These are phyloP conservation scores for Pulicaria dysenterica DNA, from an alignment of 129 eudicot species.

Conservation along the genomic window DNA sequence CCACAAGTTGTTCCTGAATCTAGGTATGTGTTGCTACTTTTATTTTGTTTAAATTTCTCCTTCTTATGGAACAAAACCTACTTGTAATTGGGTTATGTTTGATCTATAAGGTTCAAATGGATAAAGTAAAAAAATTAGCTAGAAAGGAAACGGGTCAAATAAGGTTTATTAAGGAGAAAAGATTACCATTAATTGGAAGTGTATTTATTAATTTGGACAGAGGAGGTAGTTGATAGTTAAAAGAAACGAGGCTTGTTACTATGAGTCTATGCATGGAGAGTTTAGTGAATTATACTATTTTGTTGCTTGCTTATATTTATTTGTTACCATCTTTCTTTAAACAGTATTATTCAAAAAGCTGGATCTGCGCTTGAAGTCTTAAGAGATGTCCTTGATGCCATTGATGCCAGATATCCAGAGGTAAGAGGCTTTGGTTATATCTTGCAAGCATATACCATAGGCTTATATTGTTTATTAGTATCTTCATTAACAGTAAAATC, in stretches of 20 bases:
- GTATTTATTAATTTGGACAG: not conserved
- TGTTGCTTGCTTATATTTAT: conserved; percentile 13
- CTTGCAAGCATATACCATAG: no score
- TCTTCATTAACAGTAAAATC: not conserved
- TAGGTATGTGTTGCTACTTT: conserved; percentile 49
- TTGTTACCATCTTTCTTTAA: conserved; percentile 16
- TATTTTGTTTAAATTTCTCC: not conserved
- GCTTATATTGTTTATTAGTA: not conserved
- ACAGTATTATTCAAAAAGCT: conserved; percentile 84
- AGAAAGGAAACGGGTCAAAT: not conserved
- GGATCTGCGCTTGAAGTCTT: conserved; percentile 88
- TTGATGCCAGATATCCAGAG: conserved; percentile 76
- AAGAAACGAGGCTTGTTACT: conserved; percentile 15
- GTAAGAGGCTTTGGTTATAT: conserved; percentile 32
- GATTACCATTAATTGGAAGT: not conserved
- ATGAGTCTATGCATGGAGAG: not conserved
- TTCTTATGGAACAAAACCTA: no score
- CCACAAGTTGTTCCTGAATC: conserved; percentile 62
- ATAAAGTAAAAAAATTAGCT: not conserved
- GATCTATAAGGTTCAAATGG: not conserved
- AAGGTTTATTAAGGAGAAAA: not conserved
- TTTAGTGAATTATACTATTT: not conserved
- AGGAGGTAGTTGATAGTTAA: not conserved
- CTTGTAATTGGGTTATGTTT: not conserved
- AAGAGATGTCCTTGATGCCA: conserved; percentile 84